Evolutionary conservation across 352 stramenopile genomes (phyloP).

Genomic region (Pythium monospermum): DNA sequence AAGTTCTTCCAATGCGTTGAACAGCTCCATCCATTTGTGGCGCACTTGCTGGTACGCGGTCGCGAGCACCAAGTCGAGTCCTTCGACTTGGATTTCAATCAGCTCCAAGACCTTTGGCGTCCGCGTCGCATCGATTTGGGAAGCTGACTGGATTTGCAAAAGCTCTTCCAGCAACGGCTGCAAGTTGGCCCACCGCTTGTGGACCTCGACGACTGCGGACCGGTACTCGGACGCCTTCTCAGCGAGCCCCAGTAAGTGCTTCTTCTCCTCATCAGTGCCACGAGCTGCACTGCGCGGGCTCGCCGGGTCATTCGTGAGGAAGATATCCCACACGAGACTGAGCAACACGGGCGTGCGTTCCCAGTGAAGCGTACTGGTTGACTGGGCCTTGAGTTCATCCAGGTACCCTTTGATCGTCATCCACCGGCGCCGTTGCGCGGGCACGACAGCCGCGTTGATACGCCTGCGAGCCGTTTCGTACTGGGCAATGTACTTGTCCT

Average conservation of each 20-base stretch:
- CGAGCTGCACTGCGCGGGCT: constrained; percentile 1
- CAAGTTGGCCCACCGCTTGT: constrained; percentile 65
- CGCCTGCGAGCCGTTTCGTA: constrained; percentile 45
- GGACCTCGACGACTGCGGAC: constrained; percentile 41
- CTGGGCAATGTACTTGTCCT: constrained; percentile 53
- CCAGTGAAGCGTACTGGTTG: constrained; percentile 54
- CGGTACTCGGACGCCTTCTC: constrained; percentile 42
- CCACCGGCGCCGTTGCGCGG: constrained; percentile 56
- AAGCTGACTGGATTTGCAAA: constrained; percentile 38
- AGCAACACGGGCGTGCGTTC: constrained; percentile 54
- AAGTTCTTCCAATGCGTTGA: constrained; percentile 45
- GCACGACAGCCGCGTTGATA: constrained; percentile 60
- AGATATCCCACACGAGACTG: constrained; percentile 72
- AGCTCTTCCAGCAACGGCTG: constrained; percentile 63
- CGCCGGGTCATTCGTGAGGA: constrained; percentile 28
- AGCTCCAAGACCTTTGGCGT: constrained; percentile 40
- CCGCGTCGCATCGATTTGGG: constrained; percentile 49
- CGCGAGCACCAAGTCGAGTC: constrained; percentile 51
- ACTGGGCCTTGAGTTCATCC: constrained; percentile 43
- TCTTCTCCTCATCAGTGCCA: constrained; percentile 23
- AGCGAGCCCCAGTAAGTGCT: constrained; percentile 30
- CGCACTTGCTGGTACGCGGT: constrained; percentile 60
- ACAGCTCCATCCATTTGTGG: constrained; percentile 47
- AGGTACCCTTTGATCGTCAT: constrained; percentile 51
- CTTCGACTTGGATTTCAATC: constrained; percentile 48